Evolutionary conservation across 1,284 basidiomycete species (phyloP).

Genomic region (Xanthoconium separans): DNA sequence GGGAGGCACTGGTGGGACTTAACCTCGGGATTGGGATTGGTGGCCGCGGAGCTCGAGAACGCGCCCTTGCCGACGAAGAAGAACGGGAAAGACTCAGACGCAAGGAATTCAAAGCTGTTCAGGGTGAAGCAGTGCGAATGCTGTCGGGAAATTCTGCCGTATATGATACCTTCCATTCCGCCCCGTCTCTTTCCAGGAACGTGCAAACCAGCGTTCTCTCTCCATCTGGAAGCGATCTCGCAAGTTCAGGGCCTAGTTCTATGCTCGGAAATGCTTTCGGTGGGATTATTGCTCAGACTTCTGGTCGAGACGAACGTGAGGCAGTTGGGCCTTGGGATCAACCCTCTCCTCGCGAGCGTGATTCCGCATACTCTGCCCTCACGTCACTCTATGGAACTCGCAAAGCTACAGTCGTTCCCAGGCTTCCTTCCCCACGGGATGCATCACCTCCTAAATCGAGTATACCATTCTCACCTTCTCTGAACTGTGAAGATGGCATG

Average conservation of each 20-base stretch:
- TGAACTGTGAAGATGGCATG: conserved; percentile 33
- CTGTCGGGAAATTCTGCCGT: conserved; percentile 47
- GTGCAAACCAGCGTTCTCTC: conserved; percentile 23
- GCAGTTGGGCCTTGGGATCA: conserved; percentile 33
- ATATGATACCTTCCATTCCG: conserved; percentile 76
- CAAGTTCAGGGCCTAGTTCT: conserved; percentile 19
- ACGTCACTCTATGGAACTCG: conserved; percentile 31
- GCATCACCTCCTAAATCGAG: conserved; percentile 26
- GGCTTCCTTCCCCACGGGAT: conserved; percentile 29
- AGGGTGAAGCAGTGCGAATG: conserved; percentile 36
- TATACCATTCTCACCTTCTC: conserved; percentile 22
- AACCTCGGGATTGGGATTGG: conserved; percentile 33
- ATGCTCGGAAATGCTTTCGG: conserved; percentile 28
- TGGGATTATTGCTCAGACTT: conserved; percentile 28
- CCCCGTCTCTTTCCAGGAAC: conserved; percentile 40
- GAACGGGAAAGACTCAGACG: conserved; percentile 56
- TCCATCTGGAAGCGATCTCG: conserved; percentile 20
- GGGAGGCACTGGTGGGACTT: conserved; percentile 42
- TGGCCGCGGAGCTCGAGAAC: conserved; percentile 54
- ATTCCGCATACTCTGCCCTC: conserved; percentile 22
- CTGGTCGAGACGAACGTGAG: conserved; percentile 30
- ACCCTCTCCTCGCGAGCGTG: conserved; percentile 34
- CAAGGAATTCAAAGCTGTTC: conserved; percentile 41
- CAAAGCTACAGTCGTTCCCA: conserved; percentile 21
- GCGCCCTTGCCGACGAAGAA: conserved; percentile 62